phyloP scores from a whole-genome alignment of 2,329 filamentous ascomycete genomes.

The Tolypocladium nubicola region DNA sequence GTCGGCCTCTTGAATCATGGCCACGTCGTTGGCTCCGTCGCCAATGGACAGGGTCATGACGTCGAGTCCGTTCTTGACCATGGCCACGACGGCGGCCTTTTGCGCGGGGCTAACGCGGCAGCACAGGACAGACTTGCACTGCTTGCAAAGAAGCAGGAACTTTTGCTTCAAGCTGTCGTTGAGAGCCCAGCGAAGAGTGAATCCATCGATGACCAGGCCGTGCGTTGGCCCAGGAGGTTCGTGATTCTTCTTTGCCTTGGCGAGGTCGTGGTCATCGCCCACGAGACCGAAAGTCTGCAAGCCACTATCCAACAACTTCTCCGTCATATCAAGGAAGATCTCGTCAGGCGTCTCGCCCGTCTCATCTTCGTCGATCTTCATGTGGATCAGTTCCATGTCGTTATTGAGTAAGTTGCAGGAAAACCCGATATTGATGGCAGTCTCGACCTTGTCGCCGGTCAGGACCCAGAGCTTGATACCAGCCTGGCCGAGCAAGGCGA shows the following conservation, averaged over 20 bases:
- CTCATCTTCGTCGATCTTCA: constrained; percentile 74
- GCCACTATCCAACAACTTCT: constrained; percentile 63
- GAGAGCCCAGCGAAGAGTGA: constrained; percentile 80
- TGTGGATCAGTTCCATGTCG: constrained; percentile 90
- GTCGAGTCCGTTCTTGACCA: constrained; percentile 91
- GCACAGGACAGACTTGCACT: constrained; percentile 92
- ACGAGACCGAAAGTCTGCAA: constrained; percentile 65
- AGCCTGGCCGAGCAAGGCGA: constrained; percentile 78
- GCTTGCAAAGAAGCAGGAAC: constrained; percentile 90
- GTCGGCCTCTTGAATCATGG: constrained; percentile 96
- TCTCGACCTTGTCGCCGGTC: constrained; percentile 97
- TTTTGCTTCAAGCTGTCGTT: constrained; percentile 77
- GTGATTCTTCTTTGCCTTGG: constrained; percentile 69
- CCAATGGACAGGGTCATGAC: constrained; percentile 94
- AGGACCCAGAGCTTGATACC: constrained; percentile 98
- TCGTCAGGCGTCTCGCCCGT: constrained; percentile 35
- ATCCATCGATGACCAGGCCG: constrained; percentile 89
- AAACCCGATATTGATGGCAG: constrained; percentile 98
- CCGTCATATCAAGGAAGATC: constrained; percentile 44
- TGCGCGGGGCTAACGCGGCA: constrained; percentile 95
- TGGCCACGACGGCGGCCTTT: constrained; percentile 90
- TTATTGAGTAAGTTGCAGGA: constrained; percentile 97
- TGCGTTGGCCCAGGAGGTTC: constrained; percentile 80
- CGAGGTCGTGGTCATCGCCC: constrained; percentile 77
- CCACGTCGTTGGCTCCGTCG: constrained; percentile 90